Conservation (phyloP, 768 basidiomycete genomes). For the Naganishia randhawae region DNA sequence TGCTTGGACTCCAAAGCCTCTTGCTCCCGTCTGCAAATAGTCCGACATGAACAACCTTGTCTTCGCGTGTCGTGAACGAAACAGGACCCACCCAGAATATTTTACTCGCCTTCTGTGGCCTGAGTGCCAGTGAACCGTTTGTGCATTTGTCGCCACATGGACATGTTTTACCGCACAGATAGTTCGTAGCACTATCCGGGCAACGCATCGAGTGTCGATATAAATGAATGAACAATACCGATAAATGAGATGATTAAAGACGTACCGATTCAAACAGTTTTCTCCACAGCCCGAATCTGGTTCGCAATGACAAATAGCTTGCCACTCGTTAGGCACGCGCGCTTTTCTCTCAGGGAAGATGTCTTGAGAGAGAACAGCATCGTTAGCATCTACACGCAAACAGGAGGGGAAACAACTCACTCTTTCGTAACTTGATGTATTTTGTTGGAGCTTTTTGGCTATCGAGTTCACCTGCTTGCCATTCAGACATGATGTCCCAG, state of each 20-base stretch:
- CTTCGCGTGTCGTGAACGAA: too few species aligned
- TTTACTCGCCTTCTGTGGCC: slow-evolving; percentile 38
- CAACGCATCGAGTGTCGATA: not conserved
- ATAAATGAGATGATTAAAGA: not conserved
- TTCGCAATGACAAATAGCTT: slow-evolving; percentile 46
- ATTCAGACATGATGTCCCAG: slow-evolving; percentile 28
- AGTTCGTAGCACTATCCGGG: slow-evolving; percentile 46
- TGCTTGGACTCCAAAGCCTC: slow-evolving; percentile 51
- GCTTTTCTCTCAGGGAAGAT: slow-evolving; percentile 38
- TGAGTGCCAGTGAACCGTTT: slow-evolving; percentile 45
- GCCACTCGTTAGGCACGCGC: slow-evolving; percentile 25
- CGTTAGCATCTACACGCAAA: not conserved
- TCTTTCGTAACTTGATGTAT: slow-evolving; percentile 4
- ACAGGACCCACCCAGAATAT: slow-evolving; percentile 34
- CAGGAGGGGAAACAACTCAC: not conserved
- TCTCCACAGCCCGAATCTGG: slow-evolving; percentile 45
- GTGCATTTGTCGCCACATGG: slow-evolving; percentile 46
- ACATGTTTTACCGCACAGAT: slow-evolving; percentile 51
- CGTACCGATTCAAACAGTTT: slow-evolving; percentile 49
- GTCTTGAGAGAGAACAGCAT: slow-evolving; percentile 26
- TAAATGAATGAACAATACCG: not conserved
- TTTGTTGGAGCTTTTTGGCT: slow-evolving; percentile 17
- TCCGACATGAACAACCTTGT: too few species aligned
- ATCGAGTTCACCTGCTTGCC: slow-evolving; percentile 8
- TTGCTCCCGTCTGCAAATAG: slow-evolving; percentile 42